Evolutionary conservation across 257 asterid genomes (phyloP).

Genomic region (Primulina tabacum): DNA sequence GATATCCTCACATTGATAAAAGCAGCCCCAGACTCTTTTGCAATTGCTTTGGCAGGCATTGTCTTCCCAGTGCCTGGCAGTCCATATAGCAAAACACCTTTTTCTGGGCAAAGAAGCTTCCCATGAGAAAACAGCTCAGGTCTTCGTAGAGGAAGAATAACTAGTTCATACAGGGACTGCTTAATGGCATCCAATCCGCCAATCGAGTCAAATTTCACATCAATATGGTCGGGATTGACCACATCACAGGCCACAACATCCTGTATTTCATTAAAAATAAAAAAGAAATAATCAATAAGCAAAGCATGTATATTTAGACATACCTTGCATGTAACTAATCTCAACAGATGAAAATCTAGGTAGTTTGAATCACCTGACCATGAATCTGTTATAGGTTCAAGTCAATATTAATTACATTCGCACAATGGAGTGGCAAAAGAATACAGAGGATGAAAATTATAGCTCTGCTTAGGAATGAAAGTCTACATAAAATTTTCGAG

Average conservation of each 20-base stretch:
- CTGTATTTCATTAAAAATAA: conserved; percentile 36
- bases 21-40: conserved; percentile 91
- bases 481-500: no score
- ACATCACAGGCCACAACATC: conserved; percentile 96
- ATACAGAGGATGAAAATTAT: no score
- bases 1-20: conserved; percentile 83
- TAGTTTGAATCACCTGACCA: background rate
- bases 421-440: no score
- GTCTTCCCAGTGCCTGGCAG: conserved; percentile 99
- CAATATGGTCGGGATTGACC: conserved; percentile 74
- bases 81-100: conserved; percentile 90
- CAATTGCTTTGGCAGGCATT: conserved; percentile 99
- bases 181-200: conserved; percentile 92
- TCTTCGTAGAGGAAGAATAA: conserved; percentile 81
- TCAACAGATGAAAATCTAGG: background rate
- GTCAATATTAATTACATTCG: no score
- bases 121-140: conserved; percentile 90
- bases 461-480: no score
- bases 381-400: background rate
- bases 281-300: conserved; percentile 24
- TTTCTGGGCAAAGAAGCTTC: conserved; percentile 87
- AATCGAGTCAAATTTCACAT: conserved; percentile 68
- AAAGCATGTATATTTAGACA: conserved; percentile 6
- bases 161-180: conserved; percentile 69
- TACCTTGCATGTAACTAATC: conserved; percentile 12